Percentiles rank a stretch among this genome's conserved stretches.
These are phyloP conservation scores for Dissophora globulifera DNA, from an alignment of 192 early-diverging fungal species.

Conservation along the genomic window DNA sequence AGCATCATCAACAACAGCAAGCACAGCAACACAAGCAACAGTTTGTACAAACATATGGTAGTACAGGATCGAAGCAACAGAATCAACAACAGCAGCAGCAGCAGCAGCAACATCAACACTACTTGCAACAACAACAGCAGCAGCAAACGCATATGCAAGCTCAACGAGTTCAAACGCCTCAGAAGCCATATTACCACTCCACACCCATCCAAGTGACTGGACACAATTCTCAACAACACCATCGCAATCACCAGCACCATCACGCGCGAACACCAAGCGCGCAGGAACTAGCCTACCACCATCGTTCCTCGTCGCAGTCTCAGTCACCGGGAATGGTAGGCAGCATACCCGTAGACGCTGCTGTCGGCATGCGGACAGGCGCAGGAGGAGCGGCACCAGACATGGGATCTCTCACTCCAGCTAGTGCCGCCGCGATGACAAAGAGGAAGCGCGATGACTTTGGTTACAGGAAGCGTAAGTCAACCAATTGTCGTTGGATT, in stretches of 20 bases:
- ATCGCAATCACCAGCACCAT: too few relatives aligned
- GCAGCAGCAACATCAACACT: slow-evolving; percentile 12
- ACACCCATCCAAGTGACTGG: slow-evolving; percentile 11
- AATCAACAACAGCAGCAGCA: slow-evolving; percentile 24
- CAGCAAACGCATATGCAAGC: slow-evolving; percentile 25
- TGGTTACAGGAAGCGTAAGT: slow-evolving; percentile 36
- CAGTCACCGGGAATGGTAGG: neutral
- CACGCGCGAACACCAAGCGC: slow-evolving; percentile 34
- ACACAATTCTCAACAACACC: slow-evolving; percentile 2
- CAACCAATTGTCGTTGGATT: neutral
- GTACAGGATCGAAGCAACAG: slow-evolving; percentile 21
- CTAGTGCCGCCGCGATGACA: slow-evolving; percentile 14
- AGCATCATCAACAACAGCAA: slow-evolving; percentile 26
- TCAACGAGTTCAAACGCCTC: slow-evolving; percentile 20
- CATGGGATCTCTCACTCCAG: too few relatives aligned
- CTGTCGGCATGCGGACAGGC: too few relatives aligned
- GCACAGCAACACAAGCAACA: slow-evolving; percentile 19
- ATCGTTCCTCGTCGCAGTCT: slow-evolving; percentile 3
- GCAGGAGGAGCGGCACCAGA: too few relatives aligned
- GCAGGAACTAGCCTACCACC: slow-evolving; percentile 13
- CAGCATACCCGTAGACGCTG: too few relatives aligned
- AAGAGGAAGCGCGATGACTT: slow-evolving; percentile 44
- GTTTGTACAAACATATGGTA: neutral
- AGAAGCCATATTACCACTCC: slow-evolving; percentile 30
- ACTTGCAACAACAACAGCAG: slow-evolving; percentile 15